Evolutionary conservation across 352 stramenopile species (phyloP).

Genomic region (Phytophthora colocasiae): DNA sequence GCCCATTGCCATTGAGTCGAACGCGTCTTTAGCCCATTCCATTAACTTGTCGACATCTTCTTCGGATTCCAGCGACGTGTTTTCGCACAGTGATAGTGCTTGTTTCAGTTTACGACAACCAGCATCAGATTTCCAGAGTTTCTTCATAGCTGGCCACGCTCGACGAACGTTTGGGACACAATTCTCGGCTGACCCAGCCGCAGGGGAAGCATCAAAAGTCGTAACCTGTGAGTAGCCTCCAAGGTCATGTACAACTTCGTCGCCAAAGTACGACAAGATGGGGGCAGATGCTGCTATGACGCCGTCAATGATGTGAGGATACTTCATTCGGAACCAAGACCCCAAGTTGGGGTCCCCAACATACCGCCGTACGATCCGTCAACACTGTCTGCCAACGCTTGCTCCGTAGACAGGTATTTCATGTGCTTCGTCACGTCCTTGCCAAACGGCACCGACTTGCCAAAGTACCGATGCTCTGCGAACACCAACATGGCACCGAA

Average conservation of each 20-base stretch:
- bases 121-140: slow-evolving; percentile 50
- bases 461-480: slow-evolving; percentile 97
- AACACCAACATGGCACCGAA: slow-evolving; percentile 95
- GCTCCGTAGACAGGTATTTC: slow-evolving; percentile 82
- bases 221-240: slow-evolving; percentile 46
- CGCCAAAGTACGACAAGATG: slow-evolving; percentile 59
- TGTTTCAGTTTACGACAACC: slow-evolving; percentile 52
- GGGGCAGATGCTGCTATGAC: slow-evolving; percentile 73
- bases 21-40: slow-evolving; percentile 78
- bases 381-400: slow-evolving; percentile 83
- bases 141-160: slow-evolving; percentile 63
- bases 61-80: slow-evolving; percentile 43
- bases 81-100: slow-evolving; percentile 63
- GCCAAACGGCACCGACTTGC: slow-evolving; percentile 87
- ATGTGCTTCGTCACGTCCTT: slow-evolving; percentile 76
- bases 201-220: slow-evolving; percentile 75
- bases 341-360: too few relatives aligned
- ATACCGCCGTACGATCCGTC: slow-evolving; percentile 81
- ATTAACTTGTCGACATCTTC: slow-evolving; percentile 63
- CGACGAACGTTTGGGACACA: slow-evolving; percentile 87
- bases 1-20: slow-evolving; percentile 95
- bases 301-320: slow-evolving; percentile 75
- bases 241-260: slow-evolving; percentile 74
- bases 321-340: slow-evolving; percentile 81
- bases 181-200: slow-evolving; percentile 63